Percentiles rank a stretch among this genome's conserved stretches.
Conservation (phyloP, 345 rosid genomes). For the Erodium maritimum region DNA sequence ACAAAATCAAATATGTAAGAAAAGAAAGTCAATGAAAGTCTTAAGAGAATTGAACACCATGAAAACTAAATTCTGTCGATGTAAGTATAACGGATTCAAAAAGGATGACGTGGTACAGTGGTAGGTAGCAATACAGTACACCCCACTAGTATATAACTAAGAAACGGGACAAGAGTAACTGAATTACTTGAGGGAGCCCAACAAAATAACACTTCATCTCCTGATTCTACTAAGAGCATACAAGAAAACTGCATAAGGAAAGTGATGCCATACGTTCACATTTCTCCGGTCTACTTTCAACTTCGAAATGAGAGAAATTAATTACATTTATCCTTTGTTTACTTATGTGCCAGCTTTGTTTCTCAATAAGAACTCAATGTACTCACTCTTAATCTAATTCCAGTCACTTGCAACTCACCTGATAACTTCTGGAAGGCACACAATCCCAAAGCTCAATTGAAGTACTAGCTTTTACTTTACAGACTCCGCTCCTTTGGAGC, state of each 20-base stretch:
- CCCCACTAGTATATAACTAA: too few species aligned
- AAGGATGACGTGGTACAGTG: not conserved
- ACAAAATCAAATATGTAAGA: constrained; percentile 5
- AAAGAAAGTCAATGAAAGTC: not conserved
- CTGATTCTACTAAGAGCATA: too few species aligned
- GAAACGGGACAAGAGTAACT: not conserved
- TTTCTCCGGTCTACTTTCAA: not conserved
- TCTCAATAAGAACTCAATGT: not conserved
- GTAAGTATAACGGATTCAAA: too few species aligned
- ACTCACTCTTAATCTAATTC: not conserved
- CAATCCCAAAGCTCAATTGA: not conserved
- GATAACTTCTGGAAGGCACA: not conserved
- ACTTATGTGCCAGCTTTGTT: too few species aligned
- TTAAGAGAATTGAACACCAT: too few species aligned
- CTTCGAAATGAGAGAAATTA: not conserved
- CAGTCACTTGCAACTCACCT: not conserved
- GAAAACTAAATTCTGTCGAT: too few species aligned
- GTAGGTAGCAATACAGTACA: too few species aligned
- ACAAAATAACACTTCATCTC: too few species aligned
- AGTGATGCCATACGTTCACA: not conserved
- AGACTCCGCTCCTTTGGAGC: not conserved
- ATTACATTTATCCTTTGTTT: too few species aligned
- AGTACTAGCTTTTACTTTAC: not conserved
- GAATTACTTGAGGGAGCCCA: not conserved
- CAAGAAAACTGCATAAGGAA: too few species aligned